Base-by-base conservation (phyloP, 768 basidiomycete genomes). In the Grammothele lineata region DNA sequence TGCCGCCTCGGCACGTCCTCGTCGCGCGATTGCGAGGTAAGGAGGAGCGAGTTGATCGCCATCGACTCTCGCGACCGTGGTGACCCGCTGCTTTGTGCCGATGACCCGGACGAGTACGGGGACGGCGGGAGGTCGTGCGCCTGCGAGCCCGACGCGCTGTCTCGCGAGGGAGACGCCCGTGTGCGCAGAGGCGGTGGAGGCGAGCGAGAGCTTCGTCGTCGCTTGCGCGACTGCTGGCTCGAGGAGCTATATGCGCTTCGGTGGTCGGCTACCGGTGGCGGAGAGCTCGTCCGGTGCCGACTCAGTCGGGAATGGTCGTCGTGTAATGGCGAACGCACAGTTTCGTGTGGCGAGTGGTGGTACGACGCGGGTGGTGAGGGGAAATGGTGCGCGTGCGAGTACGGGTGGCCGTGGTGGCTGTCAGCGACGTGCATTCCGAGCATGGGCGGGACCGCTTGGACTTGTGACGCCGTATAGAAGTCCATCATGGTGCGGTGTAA, bases 21-120 rank as follows among this genome's bases (percentile, higher is more conserved):
- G 21, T 47, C 55, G 25, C 40, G 18, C 18, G 30, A 40, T 18
- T 47, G 44, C 21, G 56, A 34, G 47, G 82, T 78, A 19, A 88
- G 73, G 22, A 91, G 49, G 24, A 91, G 66, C 1, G 85, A 85
- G 22, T 83, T 86, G 56, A 91, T 89, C 36, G 85, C 81, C 87
- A 90, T 90, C 30, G 83, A 82, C 14, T 78, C 78, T 46, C 82
- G 73, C 44, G 85, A 81, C 39, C 82, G 77, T 36, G 85, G 85
- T 1, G 85, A 87, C 56, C 77, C 83, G 52, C 80, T 81, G 40
- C 78, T 78, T 47, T 81, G 49, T 17, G 47, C 77, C 48, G 83
- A 83, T 30, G 78, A 76, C 12, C 83, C 78, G 14, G 85, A 84
- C 21, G 83, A 84, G 59, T 85, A 85, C 1, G 87, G 85, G 6